These are phyloP conservation scores for Capillidium rhysosporum DNA, from an alignment of 371 early-diverging fungal genomes.

Conservation along the genomic window DNA sequence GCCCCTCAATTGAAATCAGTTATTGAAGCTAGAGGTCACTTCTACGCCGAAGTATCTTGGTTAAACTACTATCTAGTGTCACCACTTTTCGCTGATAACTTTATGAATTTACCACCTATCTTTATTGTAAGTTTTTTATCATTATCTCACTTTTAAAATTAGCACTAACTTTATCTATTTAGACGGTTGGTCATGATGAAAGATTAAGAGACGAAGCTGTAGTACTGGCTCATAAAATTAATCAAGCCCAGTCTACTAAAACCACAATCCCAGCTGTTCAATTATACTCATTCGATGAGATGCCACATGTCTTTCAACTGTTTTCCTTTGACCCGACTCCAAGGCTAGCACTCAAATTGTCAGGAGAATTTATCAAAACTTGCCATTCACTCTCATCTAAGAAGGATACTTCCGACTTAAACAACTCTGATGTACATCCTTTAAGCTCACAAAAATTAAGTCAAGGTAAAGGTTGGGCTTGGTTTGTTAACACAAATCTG, in stretches of 20 bases:
- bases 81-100: constrained; percentile 14
- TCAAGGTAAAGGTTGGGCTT: neutral
- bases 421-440: too few relatives aligned
- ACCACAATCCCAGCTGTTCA: neutral
- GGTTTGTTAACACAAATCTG: too few relatives aligned
- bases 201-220: constrained; percentile 17
- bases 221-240: constrained; percentile 13
- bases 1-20: neutral
- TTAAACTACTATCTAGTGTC: constrained; percentile 19
- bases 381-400: neutral
- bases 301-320: constrained; percentile 8
- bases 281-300: constrained; percentile 8
- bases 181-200: constrained; percentile 16
- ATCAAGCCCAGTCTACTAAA: constrained; percentile 5
- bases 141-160: neutral
- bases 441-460: too few relatives aligned
- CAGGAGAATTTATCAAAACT: neutral
- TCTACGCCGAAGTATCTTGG: constrained; percentile 24
- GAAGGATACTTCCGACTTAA: too few relatives aligned
- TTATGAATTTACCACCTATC: constrained; percentile 19
- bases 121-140: constrained; percentile 11
- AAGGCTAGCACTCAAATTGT: neutral
- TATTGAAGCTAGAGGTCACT: constrained; percentile 16
- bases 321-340: constrained; percentile 7
- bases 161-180: neutral